Base-by-base conservation (phyloP, 257 asterid species). In the Capsicum baccatum region DNA sequence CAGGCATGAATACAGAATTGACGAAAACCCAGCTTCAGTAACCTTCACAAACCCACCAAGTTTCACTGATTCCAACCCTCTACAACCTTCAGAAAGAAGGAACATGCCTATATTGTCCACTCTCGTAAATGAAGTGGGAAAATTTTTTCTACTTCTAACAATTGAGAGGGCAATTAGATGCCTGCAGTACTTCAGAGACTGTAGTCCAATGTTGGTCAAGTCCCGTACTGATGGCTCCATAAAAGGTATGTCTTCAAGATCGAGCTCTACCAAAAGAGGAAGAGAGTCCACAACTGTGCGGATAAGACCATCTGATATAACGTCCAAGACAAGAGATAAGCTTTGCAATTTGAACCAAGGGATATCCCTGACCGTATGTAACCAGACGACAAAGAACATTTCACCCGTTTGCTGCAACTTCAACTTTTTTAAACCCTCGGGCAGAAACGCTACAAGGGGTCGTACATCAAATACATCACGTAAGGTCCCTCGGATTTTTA, bases 21-120 rank as follows among this genome's bases (percentile, higher is more conserved):
- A 88, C 16, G 96, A 93, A 85, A 91, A 94, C 13, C 99, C 99
- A 55, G 97, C 99, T 87, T 92, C 97, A 1, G 97, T 95, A 66
- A 94, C 97, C 63, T 83, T 89, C 48, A 92, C 89, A 66, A 95
- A 94, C 79, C 98, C 98, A 13, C 91, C 94, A 37, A 94, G 92
- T 56, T 60, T 94, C 21, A 94, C 84, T 5, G 92, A 90, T 89
- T 93, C 93, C 35, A 95, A 87, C 85, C 85, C 89, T 52, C 71
- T 52, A 81, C 95, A 91, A 67, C 88, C 86, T 87, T 86, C 93
- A n/a, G 92, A 90, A 79, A 95, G 97, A 87, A 94, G 92, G 85
- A 95, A 83, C 76, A 95, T 4, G 11, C 95, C 99, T 90, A 94
- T 58, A 89, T 91, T 94, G 26, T 93, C 89, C 79, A 94, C 81